phyloP scores from a whole-genome alignment of 441 rosid species.

The Erodium moschatum region DNA sequence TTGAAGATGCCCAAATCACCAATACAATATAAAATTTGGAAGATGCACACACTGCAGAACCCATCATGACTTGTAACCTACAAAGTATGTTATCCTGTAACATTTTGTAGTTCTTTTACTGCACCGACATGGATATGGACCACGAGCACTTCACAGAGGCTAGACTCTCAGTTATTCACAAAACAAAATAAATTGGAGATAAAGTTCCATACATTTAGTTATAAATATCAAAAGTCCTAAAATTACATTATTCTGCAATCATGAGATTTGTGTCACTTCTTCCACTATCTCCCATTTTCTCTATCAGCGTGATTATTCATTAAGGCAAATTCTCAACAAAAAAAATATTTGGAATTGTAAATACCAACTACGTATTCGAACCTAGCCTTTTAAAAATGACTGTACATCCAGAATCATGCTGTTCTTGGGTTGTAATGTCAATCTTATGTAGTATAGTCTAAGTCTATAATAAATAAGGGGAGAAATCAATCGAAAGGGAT shows the following conservation, averaged over 20 bases:
- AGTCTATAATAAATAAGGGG: too few relatives aligned
- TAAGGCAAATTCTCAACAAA: too few relatives aligned
- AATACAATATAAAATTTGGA: not conserved
- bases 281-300: not conserved
- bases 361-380: not conserved
- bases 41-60: conserved; percentile 4
- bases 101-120: not conserved
- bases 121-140: not conserved
- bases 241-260: not conserved
- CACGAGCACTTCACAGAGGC: not conserved
- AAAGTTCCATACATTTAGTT: conserved; percentile 1
- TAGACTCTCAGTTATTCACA: not conserved
- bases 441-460: too few relatives aligned
- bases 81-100: not conserved
- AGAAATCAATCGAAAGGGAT: too few relatives aligned
- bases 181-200: not conserved
- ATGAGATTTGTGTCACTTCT: not conserved
- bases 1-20: not conserved
- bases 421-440: too few relatives aligned
- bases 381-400: not conserved
- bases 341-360: not conserved
- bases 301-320: not conserved
- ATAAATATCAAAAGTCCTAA: not conserved
- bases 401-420: not conserved
- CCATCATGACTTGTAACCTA: not conserved